Conservation (phyloP, 2,329 filamentous ascomycete genomes). For the Ophiostoma ips region DNA sequence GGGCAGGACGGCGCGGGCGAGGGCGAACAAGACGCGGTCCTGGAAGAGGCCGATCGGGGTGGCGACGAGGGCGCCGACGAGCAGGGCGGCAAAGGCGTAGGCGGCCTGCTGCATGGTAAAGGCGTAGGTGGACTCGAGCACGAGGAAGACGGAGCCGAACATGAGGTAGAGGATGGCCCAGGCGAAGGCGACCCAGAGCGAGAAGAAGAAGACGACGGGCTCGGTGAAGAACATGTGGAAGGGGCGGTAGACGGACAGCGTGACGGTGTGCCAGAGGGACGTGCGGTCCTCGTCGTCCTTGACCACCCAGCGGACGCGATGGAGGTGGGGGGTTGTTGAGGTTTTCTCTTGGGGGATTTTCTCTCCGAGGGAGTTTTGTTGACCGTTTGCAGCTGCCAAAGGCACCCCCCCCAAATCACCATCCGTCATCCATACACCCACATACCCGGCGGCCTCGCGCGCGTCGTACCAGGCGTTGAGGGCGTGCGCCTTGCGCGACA, state of each 20-base stretch:
- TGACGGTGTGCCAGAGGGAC: constrained; percentile 54
- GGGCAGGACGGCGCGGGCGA: constrained; percentile 10
- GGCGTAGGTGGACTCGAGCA: constrained; percentile 53
- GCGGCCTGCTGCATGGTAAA: constrained; percentile 57
- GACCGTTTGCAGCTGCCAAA: background rate
- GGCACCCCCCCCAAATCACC: background rate
- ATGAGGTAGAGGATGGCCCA: constrained; percentile 84
- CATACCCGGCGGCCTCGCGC: constrained; percentile 50
- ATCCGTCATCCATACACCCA: constrained; percentile 25
- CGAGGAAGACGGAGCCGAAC: constrained; percentile 65
- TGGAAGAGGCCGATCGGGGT: constrained; percentile 59
- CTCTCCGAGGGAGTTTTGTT: too few species aligned
- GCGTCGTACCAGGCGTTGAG: constrained; percentile 70
- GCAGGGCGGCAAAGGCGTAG: constrained; percentile 61
- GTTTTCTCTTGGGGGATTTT: background rate
- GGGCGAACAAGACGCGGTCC: constrained; percentile 45
- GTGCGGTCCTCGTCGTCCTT: constrained; percentile 63
- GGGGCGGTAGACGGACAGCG: constrained; percentile 59
- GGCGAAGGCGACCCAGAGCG: constrained; percentile 75
- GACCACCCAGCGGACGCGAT: constrained; percentile 66
- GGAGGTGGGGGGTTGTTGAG: constrained; percentile 14
- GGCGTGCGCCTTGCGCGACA: constrained; percentile 58
- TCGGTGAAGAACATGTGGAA: constrained; percentile 67
- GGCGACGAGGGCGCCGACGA: constrained; percentile 49
- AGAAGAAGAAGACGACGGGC: constrained; percentile 73